These are phyloP conservation scores for Malassezia nana DNA, from an alignment of 1,284 basidiomycete genomes.

Conservation along the genomic window DNA sequence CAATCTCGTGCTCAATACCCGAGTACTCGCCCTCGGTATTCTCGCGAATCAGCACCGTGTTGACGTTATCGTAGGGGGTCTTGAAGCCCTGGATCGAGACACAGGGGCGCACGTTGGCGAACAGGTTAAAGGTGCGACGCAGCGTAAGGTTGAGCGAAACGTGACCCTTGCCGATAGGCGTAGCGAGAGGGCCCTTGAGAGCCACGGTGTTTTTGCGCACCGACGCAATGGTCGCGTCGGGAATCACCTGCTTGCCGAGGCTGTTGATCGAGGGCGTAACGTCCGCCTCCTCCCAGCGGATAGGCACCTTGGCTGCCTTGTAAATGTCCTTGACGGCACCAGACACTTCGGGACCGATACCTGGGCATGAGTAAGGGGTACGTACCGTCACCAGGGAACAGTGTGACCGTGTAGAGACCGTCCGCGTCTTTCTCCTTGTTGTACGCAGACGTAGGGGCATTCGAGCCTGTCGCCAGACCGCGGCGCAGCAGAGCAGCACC, in stretches of 20 bases:
- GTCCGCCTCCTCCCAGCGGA: conserved; percentile 88
- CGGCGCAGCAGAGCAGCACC: conserved; percentile 29
- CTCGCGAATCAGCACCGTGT: conserved; percentile 96
- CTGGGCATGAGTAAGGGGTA: conserved; percentile 2
- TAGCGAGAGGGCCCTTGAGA: conserved; percentile 60
- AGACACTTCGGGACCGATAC: conserved; percentile 97
- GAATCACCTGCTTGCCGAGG: conserved; percentile 86
- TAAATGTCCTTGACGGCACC: conserved; percentile 93
- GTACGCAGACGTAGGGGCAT: conserved; percentile 42
- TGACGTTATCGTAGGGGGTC: conserved; percentile 95
- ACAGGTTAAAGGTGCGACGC: conserved; percentile 91
- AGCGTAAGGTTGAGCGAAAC: conserved; percentile 96
- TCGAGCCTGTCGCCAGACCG: conserved; percentile 33
- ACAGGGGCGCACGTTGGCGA: conserved; percentile 96
- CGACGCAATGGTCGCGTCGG: conserved; percentile 76
- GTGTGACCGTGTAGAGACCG: conserved; percentile 86
- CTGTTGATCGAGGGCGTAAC: conserved; percentile 77
- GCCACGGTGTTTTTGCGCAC: conserved; percentile 97
- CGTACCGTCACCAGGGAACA: conserved; percentile 75
- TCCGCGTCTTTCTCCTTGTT: conserved; percentile 42
- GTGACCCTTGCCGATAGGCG: conserved; percentile 92
- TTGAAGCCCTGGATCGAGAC: conserved; percentile 92
- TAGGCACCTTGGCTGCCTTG: conserved; percentile 58
- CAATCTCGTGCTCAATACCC: conserved; percentile 93
- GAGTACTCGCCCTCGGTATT: conserved; percentile 99